These are phyloP conservation scores for Piromyces sp. DNA, from an alignment of 192 early-diverging fungal genomes.

Conservation along the genomic window DNA sequence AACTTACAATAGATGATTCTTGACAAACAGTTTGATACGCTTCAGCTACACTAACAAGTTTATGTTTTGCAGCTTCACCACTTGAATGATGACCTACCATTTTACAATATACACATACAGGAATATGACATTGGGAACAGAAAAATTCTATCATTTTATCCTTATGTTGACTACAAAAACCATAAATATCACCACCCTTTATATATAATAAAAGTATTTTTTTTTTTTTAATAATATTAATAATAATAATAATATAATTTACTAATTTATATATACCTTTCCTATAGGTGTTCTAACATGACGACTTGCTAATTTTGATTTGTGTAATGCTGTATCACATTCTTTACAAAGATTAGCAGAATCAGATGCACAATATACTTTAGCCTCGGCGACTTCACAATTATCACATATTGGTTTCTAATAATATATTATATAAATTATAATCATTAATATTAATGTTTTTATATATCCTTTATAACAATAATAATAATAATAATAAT, in stretches of 20 bases:
- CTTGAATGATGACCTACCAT: conserved; percentile 42
- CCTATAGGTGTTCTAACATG: conserved; percentile 19
- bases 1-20: conserved; percentile 25
- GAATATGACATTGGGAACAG: conserved; percentile 41
- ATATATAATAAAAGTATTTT: too few species aligned
- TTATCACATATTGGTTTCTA: conserved; percentile 39
- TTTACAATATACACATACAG: conserved; percentile 43
- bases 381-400: conserved; percentile 30
- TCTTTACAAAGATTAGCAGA: conserved; percentile 37
- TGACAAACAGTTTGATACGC: conserved; percentile 30
- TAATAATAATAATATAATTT: too few species aligned
- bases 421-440: neutral
- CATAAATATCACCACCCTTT: conserved; percentile 36
- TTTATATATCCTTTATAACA: neutral
- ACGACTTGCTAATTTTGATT: conserved; percentile 25
- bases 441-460: neutral
- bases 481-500: neutral
- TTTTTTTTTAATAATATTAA: too few species aligned
- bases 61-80: conserved; percentile 35
- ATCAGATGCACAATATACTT: conserved; percentile 34
- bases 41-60: conserved; percentile 31
- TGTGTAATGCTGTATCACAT: conserved; percentile 31
- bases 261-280: neutral
- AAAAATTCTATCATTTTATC: conserved; percentile 40
- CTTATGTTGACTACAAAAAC: conserved; percentile 32